Base-by-base conservation (phyloP, 139 green algal species). In the Volvox africanus region DNA sequence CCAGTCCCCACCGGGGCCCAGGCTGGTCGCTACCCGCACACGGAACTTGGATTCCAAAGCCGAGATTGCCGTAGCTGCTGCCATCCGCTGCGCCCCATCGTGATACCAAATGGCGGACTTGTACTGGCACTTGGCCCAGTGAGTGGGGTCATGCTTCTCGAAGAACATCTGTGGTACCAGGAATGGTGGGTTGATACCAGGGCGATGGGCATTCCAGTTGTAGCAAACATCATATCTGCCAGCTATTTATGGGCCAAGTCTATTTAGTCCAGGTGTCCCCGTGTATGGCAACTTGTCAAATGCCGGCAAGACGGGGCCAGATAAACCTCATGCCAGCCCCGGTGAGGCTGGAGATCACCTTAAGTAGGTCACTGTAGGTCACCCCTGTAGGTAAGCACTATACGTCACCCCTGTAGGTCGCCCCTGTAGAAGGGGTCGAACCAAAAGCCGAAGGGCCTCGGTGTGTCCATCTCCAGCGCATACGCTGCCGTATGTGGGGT, bases 381-480 rank as follows among this genome's bases (percentile, higher is more conserved):
- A 6, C 90, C 30, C 9, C 69, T 71, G 80, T 93, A 93, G 26
- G n/a, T n/a, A n/a, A n/a, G n/a, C n/a, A n/a, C n/a, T n/a, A n/a
- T n/a, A n/a, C n/a, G n/a, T n/a, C n/a, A n/a, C n/a, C n/a, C 90
- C 90, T 92, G 33, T 26, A 92, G 76, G 2, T 89, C 50, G 18
- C 90, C 30, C 9, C 69, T 71, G 80, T 93, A 93, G 26, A 33
- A 17, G 1, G 91, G 91, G 86, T 93, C 91, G 32, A 82, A 93
- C 91, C 90, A 93, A 6, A n/a, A 98, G 90, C 75, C 96, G 91
- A 28, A 98, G 94, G 19, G 95, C 96, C 88, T 98, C 96, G 32
- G 96, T 94, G 90, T 98, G 96, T 14, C 96, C 96, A 17, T 96
- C 97, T 18, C 91, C 80, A 0, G 94, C 94, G 92, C 96, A 98